Evolutionary conservation across 2,329 filamentous ascomycete genomes (phyloP), one percentile per base, ranked within the genome.

Genomic region (Ophiostoma populinum): DNA sequence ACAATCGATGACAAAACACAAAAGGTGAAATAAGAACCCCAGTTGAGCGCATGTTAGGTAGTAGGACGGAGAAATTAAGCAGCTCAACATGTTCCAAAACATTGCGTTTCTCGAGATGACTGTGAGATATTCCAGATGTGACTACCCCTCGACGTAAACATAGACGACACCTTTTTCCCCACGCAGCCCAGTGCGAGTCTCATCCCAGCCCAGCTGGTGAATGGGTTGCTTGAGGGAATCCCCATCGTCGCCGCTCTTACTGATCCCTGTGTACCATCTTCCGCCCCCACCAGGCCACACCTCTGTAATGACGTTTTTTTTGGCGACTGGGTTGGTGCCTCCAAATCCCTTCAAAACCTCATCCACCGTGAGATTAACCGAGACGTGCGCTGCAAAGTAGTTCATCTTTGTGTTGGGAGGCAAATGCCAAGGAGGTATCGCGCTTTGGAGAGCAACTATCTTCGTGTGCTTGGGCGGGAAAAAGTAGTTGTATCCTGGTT

Each of bases 401-500:
- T 55, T 47, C 24, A 67, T 55, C 41, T 52, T 48, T 21, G 52
- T 55, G 33, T 54, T 58, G 15, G 51, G 46, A 1, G 52, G 58
- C 6, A 62, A 49, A 42, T 64, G 59, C 70, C 70, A 75, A 0
- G 71, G 71, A 0, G 64, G 56, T 0, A 49, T 56, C 12, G 51
- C 35, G 1, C 46, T 59, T 42, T 62, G 63, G 50, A 77, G 60
- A 3, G 76, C 56, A 44, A 75, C 68, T 6, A 75, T 55, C 42
- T 69, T 73, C 20, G 67, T 69, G 49, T 75, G 67, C 42, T 67
- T 58, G 0, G 54, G 45, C 0, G 67, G 62, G 51, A 74, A 75
- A 46, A 74, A 63, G 51, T 73, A 71, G 53, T 71, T 70, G 55
- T 73, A 76, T 2, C 70, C 72, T 0, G 66, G 67, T 45, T 75